Percentiles rank a stretch among this genome's conserved stretches.
Evolutionary conservation across 495 filamentous ascomycete species (phyloP).

Genomic region (Astrocystis sublimbata): DNA sequence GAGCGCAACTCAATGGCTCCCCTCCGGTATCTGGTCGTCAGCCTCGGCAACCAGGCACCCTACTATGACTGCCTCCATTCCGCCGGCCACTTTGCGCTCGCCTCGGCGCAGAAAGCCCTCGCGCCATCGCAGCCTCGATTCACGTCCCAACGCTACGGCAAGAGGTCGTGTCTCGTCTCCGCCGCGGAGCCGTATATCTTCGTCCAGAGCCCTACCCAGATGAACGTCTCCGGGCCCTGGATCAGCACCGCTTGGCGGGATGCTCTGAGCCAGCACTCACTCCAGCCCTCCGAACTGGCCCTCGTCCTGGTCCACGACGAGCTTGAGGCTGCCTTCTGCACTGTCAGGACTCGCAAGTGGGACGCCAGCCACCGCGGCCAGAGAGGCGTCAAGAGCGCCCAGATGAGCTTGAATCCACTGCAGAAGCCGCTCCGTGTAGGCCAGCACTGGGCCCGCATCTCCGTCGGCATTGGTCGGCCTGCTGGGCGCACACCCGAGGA

Average conservation of each 20-base stretch:
- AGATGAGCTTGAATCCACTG: conserved; percentile 46
- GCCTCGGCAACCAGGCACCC: conserved; percentile 49
- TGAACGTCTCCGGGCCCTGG: conserved; percentile 72
- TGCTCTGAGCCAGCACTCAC: conserved; percentile 31
- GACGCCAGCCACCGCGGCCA: conserved; percentile 70
- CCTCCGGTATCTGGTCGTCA: conserved; percentile 49
- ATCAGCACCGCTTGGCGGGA: conserved; percentile 48
- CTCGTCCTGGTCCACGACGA: conserved; percentile 85
- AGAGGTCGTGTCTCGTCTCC: conserved; percentile 42
- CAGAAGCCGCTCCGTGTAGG: conserved; percentile 22
- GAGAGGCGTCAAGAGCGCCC: conserved; percentile 73
- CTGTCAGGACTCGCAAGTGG: conserved; percentile 57
- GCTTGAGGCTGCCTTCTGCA: conserved; percentile 68
- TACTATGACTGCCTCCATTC: conserved; percentile 77
- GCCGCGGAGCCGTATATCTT: conserved; percentile 58
- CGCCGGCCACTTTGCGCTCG: conserved; percentile 72
- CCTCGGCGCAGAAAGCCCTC: conserved; percentile 51
- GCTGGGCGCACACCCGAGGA: conserved; percentile 51
- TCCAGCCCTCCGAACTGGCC: conserved; percentile 37
- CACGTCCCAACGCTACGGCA: conserved; percentile 37
- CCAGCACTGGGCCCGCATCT: conserved; percentile 50
- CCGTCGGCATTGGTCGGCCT: conserved; percentile 74
- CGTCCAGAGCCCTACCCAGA: conserved; percentile 66
- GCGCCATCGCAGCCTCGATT: conserved; percentile 47
- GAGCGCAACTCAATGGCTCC: conserved; percentile 28